Base-by-base conservation (phyloP, 108 stramenopile species). In the Aurantiochytrium sp. region DNA sequence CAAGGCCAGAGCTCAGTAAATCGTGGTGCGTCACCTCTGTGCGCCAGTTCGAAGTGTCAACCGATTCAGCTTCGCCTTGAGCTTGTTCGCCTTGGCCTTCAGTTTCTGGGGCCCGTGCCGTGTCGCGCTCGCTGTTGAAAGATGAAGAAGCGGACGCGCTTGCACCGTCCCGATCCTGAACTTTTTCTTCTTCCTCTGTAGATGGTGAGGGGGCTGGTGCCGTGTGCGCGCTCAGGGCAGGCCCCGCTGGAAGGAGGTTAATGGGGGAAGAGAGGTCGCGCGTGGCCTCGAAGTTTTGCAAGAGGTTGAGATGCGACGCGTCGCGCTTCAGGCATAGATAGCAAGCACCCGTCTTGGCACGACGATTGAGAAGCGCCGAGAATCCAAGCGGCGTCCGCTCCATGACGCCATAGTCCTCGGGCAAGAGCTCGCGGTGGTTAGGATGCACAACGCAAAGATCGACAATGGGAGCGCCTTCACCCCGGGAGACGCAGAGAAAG, bases 381-480 rank as follows among this genome's bases (percentile, higher is more conserved):
- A 83, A 83, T 0, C 76, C 76, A 35, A 83, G 76, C 51, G 76
- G 76, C 12, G 76, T 83, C 45, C 76, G 76, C 51, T 83, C 76
- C 12, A 83, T 53, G n/a, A 83, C 51, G 25, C 76, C 76, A 23
- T 53, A 83, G 45, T 83, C 76, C 14, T 83, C 76, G 19, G 76
- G 76, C n/a, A 83, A 28, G n/a, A 83, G 51, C 10, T 83, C 76
- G 45, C 49, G 76, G 23, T 47, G 45, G 12, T 47, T 53, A 43
- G 76, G 49, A 12, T 47, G 49, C 23, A 83, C 49, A 35, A 28
- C 76, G 4, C 76, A 83, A 83, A 83, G 19, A 3, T 83, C 76
- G 28, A 83, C 51, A 35, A 83, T 12, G 8, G 76, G 76, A 18
- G 76, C 49, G n/a, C 76, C 76, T 45, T 83, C 76, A 16, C 76